These are phyloP conservation scores for Pyrenochaeta sp. DNA, from an alignment of 2,329 filamentous ascomycete genomes.

Conservation along the genomic window DNA sequence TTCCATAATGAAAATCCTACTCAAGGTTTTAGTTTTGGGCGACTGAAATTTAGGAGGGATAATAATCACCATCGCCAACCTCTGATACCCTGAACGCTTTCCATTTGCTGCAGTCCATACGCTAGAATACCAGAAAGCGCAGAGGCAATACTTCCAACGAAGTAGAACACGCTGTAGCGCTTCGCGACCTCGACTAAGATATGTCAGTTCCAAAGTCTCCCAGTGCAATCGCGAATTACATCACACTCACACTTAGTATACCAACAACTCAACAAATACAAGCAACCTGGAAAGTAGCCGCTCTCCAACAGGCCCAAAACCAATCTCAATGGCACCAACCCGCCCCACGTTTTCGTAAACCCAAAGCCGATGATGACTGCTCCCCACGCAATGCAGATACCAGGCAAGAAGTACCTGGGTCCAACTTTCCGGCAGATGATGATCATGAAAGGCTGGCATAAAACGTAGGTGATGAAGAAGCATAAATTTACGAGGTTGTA, in stretches of 20 bases:
- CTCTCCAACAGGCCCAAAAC: slow-evolving; percentile 28
- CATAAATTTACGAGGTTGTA: slow-evolving; percentile 36
- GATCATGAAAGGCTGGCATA: slow-evolving; percentile 33
- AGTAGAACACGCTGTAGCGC: slow-evolving; percentile 35
- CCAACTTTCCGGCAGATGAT: slow-evolving; percentile 29
- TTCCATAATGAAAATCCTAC: slow-evolving; percentile 38
- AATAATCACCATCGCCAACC: slow-evolving; percentile 30
- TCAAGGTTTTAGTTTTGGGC: slow-evolving; percentile 4
- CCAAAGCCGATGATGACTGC: slow-evolving; percentile 34
- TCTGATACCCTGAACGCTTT: slow-evolving; percentile 26
- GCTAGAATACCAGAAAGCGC: slow-evolving; percentile 33
- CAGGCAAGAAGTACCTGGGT: slow-evolving; percentile 30
- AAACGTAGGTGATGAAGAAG: slow-evolving; percentile 39
- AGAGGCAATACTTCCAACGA: slow-evolving; percentile 33
- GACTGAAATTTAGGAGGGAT: background rate
- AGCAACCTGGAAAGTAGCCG: slow-evolving; percentile 33
- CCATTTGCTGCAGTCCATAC: slow-evolving; percentile 33
- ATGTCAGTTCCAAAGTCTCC: background rate
- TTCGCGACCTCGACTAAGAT: slow-evolving; percentile 28
- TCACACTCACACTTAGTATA: slow-evolving; percentile 32
- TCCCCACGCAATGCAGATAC: slow-evolving; percentile 31
- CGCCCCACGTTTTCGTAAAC: slow-evolving; percentile 32
- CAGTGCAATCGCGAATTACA: background rate
- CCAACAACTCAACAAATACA: slow-evolving; percentile 32
- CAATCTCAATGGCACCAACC: slow-evolving; percentile 25